phyloP scores from a whole-genome alignment of 2,329 filamentous ascomycete genomes.

The Alternaria dauci region DNA sequence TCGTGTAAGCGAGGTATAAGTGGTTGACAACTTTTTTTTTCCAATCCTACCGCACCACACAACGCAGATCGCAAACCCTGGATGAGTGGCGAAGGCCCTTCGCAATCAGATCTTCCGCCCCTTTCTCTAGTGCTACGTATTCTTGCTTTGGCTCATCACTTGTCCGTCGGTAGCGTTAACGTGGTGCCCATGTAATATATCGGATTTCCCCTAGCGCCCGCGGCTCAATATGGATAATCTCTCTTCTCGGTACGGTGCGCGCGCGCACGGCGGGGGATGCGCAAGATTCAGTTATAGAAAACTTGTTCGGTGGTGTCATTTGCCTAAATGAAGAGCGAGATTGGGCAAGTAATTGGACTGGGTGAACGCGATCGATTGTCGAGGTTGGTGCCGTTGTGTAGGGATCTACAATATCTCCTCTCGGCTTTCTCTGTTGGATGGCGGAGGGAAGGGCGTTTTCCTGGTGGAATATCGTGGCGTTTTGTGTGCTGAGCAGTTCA shows the following conservation, averaged over 20 bases:
- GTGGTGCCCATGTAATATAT: neutral
- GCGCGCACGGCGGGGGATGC: neutral
- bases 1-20: neutral
- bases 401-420: neutral
- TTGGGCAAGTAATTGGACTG: neutral
- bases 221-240: constrained; percentile 7
- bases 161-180: neutral
- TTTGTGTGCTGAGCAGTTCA: neutral
- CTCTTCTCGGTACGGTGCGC: constrained; percentile 1
- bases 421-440: neutral
- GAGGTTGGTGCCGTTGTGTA: neutral
- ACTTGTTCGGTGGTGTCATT: constrained; percentile 20
- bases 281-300: neutral
- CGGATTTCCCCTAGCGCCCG: constrained; percentile 3
- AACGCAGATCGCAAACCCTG: neutral
- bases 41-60: neutral
- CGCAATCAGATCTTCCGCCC: neutral
- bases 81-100: neutral
- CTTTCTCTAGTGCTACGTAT: neutral
- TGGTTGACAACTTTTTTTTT: neutral
- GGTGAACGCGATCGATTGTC: neutral
- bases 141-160: neutral
- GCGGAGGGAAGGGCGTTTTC: neutral
- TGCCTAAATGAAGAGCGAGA: constrained; percentile 29
- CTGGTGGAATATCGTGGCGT: constrained; percentile 1